A percentile compares a stretch with the other conserved stretches of the same genome.
Conservation (phyloP, 2,329 filamentous ascomycete genomes). For the Dactylonectria macrodidyma region DNA sequence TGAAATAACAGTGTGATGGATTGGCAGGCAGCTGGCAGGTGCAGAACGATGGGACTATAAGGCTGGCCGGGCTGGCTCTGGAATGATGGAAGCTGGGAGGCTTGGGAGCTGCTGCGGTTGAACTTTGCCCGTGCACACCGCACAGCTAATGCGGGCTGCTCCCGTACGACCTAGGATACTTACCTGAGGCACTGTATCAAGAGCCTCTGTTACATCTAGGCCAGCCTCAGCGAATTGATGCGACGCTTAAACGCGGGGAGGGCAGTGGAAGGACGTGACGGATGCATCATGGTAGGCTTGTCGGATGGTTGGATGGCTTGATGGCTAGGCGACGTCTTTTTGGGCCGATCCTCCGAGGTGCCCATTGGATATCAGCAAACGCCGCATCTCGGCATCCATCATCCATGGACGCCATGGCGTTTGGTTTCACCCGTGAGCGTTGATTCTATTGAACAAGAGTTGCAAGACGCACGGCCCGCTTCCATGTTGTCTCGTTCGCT, state of each 20-base stretch:
- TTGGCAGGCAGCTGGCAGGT: slow-evolving; percentile 21
- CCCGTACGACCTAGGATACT: slow-evolving; percentile 6
- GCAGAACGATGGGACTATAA: slow-evolving; percentile 4
- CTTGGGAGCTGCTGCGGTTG: slow-evolving; percentile 1
- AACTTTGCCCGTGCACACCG: slow-evolving; percentile 1
- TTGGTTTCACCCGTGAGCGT: slow-evolving; percentile 8
- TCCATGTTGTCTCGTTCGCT: slow-evolving; percentile 1
- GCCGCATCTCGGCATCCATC: slow-evolving; percentile 8
- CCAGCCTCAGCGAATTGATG: slow-evolving; percentile 16
- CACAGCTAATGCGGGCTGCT: slow-evolving; percentile 7
- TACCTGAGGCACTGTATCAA: not conserved
- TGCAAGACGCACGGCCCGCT: not conserved
- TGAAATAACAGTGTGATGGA: not conserved
- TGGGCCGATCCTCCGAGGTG: slow-evolving; percentile 5
- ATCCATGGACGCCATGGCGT: slow-evolving; percentile 8
- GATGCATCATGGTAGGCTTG: no score
- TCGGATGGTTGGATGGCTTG: not conserved
- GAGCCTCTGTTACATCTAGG: slow-evolving; percentile 20
- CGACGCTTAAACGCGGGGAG: slow-evolving; percentile 19
- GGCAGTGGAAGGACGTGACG: not conserved
- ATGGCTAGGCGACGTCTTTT: slow-evolving; percentile 12
- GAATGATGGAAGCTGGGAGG: not conserved
- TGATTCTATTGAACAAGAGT: slow-evolving; percentile 1
- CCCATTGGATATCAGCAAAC: slow-evolving; percentile 14
- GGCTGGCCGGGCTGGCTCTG: not conserved